Percentiles rank a stretch among this genome's conserved stretches.
Conservation (phyloP, 106 monocot species). For the Dioscorea alata region DNA sequence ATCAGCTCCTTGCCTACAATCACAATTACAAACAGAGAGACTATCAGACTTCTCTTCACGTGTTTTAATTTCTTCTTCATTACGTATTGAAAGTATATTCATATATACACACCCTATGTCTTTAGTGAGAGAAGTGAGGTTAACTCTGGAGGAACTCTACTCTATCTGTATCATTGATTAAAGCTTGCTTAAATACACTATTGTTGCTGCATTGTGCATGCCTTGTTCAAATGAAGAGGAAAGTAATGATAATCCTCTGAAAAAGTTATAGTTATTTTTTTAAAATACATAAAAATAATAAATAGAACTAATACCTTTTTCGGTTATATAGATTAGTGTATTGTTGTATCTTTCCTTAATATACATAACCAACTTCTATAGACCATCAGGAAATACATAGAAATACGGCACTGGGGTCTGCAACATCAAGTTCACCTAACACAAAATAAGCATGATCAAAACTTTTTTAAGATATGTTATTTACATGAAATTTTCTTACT, state of each 20-base stretch:
- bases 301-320: constrained; percentile 33
- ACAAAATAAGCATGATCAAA: neutral
- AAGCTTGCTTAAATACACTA: constrained; percentile 12
- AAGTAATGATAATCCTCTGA: neutral
- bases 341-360: constrained; percentile 55
- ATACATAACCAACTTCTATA: constrained; percentile 42
- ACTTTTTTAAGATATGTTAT: neutral
- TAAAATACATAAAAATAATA: neutral
- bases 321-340: constrained; percentile 49
- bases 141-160: constrained; percentile 17
- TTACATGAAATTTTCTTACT: constrained; percentile 5
- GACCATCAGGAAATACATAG: constrained; percentile 41
- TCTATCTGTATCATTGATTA: constrained; percentile 41
- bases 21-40: neutral
- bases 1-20: constrained; percentile 47
- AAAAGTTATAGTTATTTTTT: neutral
- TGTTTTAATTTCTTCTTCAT: too few relatives aligned
- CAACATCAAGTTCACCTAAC: neutral
- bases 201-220: constrained; percentile 18
- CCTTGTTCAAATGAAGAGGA: constrained; percentile 7
- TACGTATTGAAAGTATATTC: neutral
- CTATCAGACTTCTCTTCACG: neutral
- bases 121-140: constrained; percentile 25
- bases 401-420: constrained; percentile 29
- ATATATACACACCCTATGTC: constrained; percentile 37